Evolutionary conservation across 345 rosid species (phyloP).

Genomic region (Mallotus nudiflorus): DNA sequence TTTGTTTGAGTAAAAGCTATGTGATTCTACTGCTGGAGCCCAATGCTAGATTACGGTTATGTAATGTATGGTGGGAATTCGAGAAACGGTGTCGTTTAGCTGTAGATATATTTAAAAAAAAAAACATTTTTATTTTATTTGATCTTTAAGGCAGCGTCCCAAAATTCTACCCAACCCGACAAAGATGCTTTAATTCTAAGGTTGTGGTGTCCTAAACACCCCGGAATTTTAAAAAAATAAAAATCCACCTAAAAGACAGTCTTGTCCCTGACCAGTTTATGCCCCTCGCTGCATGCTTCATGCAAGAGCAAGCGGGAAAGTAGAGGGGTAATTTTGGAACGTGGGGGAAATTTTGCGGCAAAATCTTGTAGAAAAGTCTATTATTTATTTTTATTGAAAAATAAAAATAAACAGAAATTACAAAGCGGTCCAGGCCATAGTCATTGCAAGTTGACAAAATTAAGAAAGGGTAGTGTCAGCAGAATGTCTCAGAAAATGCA

Average conservation of each 20-base stretch:
- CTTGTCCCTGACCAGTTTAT: not conserved
- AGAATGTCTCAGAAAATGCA: not conserved
- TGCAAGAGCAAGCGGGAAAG: not conserved
- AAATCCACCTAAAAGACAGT: not conserved
- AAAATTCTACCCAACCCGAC: slow-evolving; percentile 35
- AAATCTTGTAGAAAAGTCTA: not conserved
- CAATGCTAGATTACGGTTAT: slow-evolving; percentile 18
- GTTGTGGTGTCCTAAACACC: slow-evolving; percentile 5
- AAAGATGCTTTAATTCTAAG: slow-evolving; percentile 30
- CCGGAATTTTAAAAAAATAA: not conserved
- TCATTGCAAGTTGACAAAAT: slow-evolving; percentile 6
- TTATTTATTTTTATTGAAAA: not conserved
- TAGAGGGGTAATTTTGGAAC: not conserved
- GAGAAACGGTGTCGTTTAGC: slow-evolving; percentile 22
- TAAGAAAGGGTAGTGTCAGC: not conserved
- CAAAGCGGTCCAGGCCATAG: slow-evolving; percentile 3
- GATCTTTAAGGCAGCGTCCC: slow-evolving; percentile 14
- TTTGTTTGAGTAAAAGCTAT: no score
- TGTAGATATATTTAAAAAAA: no score
- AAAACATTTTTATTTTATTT: no score
- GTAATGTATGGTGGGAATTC: not conserved
- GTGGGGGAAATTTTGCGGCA: not conserved
- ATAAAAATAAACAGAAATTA: not conserved
- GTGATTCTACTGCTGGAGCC: slow-evolving; percentile 2
- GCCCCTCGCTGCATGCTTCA: not conserved